Evolutionary conservation across 257 asterid species (phyloP), one percentile per base, ranked within the genome.

Genomic region (Solanum stenotomum): DNA sequence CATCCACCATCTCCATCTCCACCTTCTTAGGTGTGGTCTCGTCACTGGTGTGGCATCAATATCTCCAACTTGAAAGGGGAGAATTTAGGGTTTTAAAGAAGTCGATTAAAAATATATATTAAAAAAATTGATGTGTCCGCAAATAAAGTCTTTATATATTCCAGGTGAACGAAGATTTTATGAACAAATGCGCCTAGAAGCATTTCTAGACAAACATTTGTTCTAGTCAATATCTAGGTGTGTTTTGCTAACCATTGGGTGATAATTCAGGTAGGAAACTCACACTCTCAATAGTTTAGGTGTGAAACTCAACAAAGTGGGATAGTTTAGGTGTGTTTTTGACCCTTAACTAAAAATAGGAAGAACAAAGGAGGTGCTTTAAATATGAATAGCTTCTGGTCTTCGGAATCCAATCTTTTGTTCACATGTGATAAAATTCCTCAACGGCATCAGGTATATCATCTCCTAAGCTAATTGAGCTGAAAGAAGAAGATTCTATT

Each of bases 351-450:
- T 56, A 56, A 72, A 34, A 74, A 74, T 35, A 74, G 2, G 22
- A 72, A 33, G 29, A 42, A 42, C 52, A n/a, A 77, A 81, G 25
- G 23, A 70, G 74, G 38, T 56, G 23, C n/a, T 88, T 88, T 92
- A 91, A 95, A 95, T 89, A 89, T 38, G 89, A 96, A 96, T 22
- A 94, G 56, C 77, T 98, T 92, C 90, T 94, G 97, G 84, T 95
- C 96, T 68, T 90, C 90, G 79, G 83, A 42, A 65, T 67, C 85
- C 70, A 89, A 90, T 13, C 88, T 91, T 52, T 87, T 91, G 79
- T 90, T 89, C 34, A 70, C 70, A 5, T 92, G 92, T 34, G 93
- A 82, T 90, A 90, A 18, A 94, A 89, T 91, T 94, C 98, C 83
- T 92, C 93, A 63, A 96, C 90, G 89, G 93, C 95, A 82, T 93